Percentiles rank a stretch among this genome's conserved stretches.
Conservation (phyloP, 140 eudicot genomes). For the Cichorium intybus region DNA sequence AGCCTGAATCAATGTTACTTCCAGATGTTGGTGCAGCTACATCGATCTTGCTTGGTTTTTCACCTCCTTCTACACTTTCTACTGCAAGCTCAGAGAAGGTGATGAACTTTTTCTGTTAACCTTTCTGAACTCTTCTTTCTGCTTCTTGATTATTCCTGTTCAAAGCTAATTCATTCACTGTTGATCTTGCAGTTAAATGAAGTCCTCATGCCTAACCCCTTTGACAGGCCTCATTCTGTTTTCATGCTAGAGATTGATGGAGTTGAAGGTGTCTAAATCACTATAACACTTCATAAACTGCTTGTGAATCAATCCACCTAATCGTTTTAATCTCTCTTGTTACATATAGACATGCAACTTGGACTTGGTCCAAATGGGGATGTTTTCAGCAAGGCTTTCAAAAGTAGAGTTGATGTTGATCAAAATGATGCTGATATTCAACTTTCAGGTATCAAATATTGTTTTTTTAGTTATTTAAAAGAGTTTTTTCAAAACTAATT, state of each 20-base stretch:
- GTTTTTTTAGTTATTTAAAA: neutral
- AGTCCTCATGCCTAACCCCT: slow-evolving; percentile 73
- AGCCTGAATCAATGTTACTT: slow-evolving; percentile 46
- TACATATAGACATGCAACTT: slow-evolving; percentile 37
- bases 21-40: slow-evolving; percentile 71
- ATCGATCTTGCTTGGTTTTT: slow-evolving; percentile 78
- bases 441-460: slow-evolving; percentile 51
- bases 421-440: slow-evolving; percentile 42
- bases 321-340: neutral
- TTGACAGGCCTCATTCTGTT: slow-evolving; percentile 64
- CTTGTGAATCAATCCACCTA: slow-evolving; percentile 8
- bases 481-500: neutral
- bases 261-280: slow-evolving; percentile 45
- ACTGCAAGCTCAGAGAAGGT: slow-evolving; percentile 77
- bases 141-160: neutral
- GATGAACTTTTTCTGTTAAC: neutral
- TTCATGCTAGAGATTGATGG: slow-evolving; percentile 59
- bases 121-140: neutral
- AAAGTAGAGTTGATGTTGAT: slow-evolving; percentile 35
- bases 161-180: neutral
- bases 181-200: slow-evolving; percentile 57
- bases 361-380: slow-evolving; percentile 23
- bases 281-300: neutral
- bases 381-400: slow-evolving; percentile 33
- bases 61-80: slow-evolving; percentile 69